Evolutionary conservation across 441 rosid genomes (phyloP).

Genomic region (Corymbia citriodora): DNA sequence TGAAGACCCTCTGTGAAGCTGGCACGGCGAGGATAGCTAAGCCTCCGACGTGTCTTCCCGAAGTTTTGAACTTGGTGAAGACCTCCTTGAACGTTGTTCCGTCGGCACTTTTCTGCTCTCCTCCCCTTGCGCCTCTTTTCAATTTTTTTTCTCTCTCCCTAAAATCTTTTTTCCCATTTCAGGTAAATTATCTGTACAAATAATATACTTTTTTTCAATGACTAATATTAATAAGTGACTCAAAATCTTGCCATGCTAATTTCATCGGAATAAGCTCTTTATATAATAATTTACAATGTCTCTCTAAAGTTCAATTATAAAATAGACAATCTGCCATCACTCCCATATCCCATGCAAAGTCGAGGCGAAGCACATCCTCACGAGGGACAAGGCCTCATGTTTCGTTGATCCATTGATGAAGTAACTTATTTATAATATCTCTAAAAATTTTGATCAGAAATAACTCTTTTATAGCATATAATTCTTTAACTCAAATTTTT

Average conservation of each 20-base stretch:
- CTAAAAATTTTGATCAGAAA: background rate
- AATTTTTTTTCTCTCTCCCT: background rate
- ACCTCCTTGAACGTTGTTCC: background rate
- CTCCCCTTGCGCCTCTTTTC: background rate
- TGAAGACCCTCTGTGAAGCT: background rate
- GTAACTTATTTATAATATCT: background rate
- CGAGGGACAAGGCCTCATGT: fast-evolving
- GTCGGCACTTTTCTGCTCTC: background rate
- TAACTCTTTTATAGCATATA: background rate
- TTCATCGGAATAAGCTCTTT: no score
- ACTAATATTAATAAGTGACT: background rate
- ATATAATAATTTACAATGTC: no score
- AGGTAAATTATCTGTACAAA: background rate
- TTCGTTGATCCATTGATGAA: background rate
- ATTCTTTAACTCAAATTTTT: background rate
- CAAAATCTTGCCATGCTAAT: no score
- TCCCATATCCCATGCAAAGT: fast-evolving
- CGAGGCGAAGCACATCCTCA: fast-evolving
- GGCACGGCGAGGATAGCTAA: background rate
- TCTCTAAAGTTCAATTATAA: no score
- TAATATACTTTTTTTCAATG: background rate
- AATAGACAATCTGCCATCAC: no score
- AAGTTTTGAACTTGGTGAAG: background rate
- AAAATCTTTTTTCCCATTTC: background rate
- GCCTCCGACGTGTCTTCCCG: background rate